These are phyloP conservation scores for Auxenochlorella pyrenoidosa DNA, from an alignment of 139 green algal genomes.

Conservation along the genomic window DNA sequence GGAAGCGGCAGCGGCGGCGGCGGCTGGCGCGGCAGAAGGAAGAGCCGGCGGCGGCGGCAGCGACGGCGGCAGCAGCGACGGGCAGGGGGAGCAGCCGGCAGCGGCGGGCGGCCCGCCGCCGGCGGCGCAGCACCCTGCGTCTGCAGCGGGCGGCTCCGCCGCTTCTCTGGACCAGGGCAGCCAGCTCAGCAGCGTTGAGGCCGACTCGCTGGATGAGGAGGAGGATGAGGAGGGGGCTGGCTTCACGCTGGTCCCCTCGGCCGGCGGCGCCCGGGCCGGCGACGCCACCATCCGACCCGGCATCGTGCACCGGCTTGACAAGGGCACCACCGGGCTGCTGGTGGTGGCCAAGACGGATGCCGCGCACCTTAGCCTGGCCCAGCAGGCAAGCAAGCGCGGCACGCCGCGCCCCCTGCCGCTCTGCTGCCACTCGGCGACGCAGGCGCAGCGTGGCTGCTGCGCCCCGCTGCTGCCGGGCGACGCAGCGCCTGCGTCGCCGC, in stretches of 20 bases:
- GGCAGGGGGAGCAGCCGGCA: neutral
- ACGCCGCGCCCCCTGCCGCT: no score
- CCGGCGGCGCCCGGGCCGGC: neutral
- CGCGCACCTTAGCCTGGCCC: conserved; percentile 35
- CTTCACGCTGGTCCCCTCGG: neutral
- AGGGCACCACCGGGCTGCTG: conserved; percentile 91
- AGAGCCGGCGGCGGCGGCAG: neutral
- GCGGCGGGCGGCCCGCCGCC: neutral
- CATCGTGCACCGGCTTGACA: conserved; percentile 98
- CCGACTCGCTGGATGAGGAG: neutral
- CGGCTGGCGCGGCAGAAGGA: neutral
- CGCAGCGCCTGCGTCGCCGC: no score
- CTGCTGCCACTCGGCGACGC: no score
- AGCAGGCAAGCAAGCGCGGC: conserved; percentile 31
- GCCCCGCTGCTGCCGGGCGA: no score
- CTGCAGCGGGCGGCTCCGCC: neutral
- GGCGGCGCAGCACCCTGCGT: neutral
- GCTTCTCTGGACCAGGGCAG: neutral
- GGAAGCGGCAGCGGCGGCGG: conserved; percentile 3
- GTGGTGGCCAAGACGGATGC: conserved; percentile 90
- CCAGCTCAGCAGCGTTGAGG: neutral
- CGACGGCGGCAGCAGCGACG: neutral
- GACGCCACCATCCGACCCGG: conserved; percentile 79
- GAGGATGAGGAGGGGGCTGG: conserved; percentile 29
- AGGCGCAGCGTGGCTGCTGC: no score